A percentile compares a stretch with the other conserved stretches of the same genome.
Conservation (phyloP, 805 yeast genomes). For the Grigorovia jiainica region DNA sequence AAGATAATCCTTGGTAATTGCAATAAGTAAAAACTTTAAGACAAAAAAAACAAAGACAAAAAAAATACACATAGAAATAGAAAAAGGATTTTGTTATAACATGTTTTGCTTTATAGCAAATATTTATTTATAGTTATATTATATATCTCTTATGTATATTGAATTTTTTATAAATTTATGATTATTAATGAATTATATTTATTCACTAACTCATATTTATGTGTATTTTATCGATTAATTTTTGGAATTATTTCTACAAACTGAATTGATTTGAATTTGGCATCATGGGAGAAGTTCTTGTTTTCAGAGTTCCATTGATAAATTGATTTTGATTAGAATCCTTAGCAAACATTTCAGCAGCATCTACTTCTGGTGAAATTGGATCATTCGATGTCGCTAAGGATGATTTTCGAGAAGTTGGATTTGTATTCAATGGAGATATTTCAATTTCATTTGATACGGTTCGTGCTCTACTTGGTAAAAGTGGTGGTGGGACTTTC, state of each 20-base stretch:
- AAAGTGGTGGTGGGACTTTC: constrained; percentile 14
- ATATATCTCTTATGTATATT: background rate
- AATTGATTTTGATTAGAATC: constrained; percentile 6
- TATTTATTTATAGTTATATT: background rate
- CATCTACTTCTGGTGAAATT: constrained; percentile 7
- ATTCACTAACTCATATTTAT: background rate
- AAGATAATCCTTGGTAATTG: constrained; percentile 56
- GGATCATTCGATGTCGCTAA: background rate
- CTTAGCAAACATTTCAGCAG: constrained; percentile 26
- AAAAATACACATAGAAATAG: no score
- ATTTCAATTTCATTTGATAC: background rate
- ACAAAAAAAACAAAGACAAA: no score
- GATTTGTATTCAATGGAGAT: background rate
- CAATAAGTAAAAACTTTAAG: no score
- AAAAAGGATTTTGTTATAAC: background rate
- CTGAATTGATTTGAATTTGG: background rate
- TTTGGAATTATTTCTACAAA: no score
- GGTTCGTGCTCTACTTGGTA: constrained; percentile 1
- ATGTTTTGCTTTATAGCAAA: background rate
- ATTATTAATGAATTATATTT: no score
- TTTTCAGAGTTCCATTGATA: no score
- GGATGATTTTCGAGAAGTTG: background rate
- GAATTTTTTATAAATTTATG: background rate
- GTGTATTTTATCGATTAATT: no score
- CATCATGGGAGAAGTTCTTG: background rate